These are phyloP conservation scores for Talaromyces stipitatus DNA, from an alignment of 495 filamentous ascomycete species.

Conservation along the genomic window DNA sequence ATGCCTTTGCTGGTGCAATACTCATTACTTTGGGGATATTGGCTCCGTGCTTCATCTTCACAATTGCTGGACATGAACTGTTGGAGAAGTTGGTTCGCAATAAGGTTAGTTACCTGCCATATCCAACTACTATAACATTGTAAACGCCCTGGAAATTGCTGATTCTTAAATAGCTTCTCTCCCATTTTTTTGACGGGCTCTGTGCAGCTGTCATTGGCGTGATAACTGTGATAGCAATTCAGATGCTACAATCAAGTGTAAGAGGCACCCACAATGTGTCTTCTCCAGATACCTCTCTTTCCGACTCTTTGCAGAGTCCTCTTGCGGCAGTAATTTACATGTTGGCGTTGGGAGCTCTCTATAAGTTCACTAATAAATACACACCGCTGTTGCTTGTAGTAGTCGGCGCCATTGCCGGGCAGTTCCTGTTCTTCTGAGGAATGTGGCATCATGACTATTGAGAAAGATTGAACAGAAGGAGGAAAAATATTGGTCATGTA, in stretches of 20 bases:
- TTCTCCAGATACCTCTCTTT: background rate
- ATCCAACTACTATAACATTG: background rate
- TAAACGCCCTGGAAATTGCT: slow-evolving; percentile 1
- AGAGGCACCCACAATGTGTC: too few species aligned
- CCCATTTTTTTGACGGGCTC: slow-evolving; percentile 27
- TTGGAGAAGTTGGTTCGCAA: slow-evolving; percentile 28
- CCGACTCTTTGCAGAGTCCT: background rate
- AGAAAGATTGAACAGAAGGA: background rate
- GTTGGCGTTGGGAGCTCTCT: slow-evolving; percentile 17
- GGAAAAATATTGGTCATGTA: background rate
- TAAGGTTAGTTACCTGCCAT: slow-evolving; percentile 13
- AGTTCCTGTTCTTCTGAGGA: slow-evolving; percentile 18
- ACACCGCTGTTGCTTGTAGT: slow-evolving; percentile 14
- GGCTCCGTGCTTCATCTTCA: slow-evolving; percentile 29
- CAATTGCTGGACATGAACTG: slow-evolving; percentile 22
- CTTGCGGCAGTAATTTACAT: slow-evolving; percentile 17
- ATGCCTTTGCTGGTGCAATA: slow-evolving; percentile 25
- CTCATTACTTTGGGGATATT: slow-evolving; percentile 30
- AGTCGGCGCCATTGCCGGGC: slow-evolving; percentile 16
- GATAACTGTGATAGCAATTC: slow-evolving; percentile 22
- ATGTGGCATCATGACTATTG: background rate
- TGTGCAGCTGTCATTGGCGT: slow-evolving; percentile 29
- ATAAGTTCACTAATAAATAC: slow-evolving; percentile 23
- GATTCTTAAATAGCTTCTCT: slow-evolving; percentile 15
- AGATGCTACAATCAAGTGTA: slow-evolving; percentile 18